phyloP scores from a whole-genome alignment of 2,329 filamentous ascomycete species.

The Ambrosiella xylebori region DNA sequence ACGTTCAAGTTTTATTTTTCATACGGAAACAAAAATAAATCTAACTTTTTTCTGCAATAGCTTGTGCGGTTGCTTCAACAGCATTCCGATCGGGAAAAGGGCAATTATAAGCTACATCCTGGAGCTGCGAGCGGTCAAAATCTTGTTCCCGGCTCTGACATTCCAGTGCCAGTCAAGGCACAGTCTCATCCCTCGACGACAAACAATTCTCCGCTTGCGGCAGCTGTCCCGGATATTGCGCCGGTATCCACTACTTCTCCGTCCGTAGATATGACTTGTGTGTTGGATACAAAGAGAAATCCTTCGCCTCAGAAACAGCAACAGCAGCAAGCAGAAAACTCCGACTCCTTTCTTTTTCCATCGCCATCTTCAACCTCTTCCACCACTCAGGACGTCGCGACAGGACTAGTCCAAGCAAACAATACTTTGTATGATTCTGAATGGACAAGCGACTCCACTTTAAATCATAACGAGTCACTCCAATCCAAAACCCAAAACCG shows the following conservation, averaged over 20 bases:
- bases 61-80: neutral
- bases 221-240: neutral
- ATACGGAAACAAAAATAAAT: neutral
- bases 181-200: neutral
- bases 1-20: slow-evolving; percentile 18
- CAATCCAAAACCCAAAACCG: neutral
- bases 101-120: neutral
- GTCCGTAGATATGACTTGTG: neutral
- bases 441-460: slow-evolving; percentile 7
- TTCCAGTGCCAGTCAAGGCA: neutral
- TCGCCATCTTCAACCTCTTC: neutral
- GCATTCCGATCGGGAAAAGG: neutral
- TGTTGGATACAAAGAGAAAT: neutral
- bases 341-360: neutral
- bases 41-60: neutral
- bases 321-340: neutral
- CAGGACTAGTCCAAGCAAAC: neutral
- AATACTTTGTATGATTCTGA: slow-evolving; percentile 1
- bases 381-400: neutral
- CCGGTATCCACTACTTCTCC: neutral
- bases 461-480: neutral
- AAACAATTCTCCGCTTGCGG: neutral
- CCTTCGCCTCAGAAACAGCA: neutral
- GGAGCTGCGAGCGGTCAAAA: neutral
- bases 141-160: neutral